Percentiles rank a stretch among this genome's conserved stretches.
These are phyloP conservation scores for Gracilaria gracilis DNA, from an alignment of 23 red algal genomes.

Conservation along the genomic window DNA sequence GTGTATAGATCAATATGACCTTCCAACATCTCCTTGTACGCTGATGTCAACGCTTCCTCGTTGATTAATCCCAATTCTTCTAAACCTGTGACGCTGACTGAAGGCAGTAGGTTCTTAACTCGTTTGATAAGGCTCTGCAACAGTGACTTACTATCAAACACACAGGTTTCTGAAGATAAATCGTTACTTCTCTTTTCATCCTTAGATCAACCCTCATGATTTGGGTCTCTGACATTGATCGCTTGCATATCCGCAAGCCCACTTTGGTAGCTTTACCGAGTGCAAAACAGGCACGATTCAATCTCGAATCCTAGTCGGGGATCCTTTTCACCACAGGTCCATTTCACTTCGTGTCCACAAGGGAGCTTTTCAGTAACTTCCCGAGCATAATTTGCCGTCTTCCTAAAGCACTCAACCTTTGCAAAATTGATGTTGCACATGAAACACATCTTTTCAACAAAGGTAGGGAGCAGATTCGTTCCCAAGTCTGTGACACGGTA, in stretches of 20 bases:
- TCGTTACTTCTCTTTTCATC: too few relatives aligned
- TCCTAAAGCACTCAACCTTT: conserved; percentile 34
- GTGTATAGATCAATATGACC: not conserved
- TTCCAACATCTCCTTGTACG: not conserved
- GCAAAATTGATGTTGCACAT: conserved; percentile 27
- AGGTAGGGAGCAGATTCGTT: conserved; percentile 1
- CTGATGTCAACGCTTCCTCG: not conserved
- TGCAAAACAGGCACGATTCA: conserved; percentile 38
- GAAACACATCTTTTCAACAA: conserved; percentile 54
- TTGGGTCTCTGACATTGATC: not conserved
- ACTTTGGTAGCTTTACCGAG: not conserved
- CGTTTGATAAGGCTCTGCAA: conserved; percentile 16
- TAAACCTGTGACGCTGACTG: not conserved
- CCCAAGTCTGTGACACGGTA: conserved; percentile 23
- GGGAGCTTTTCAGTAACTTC: not conserved
- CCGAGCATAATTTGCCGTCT: conserved; percentile 1
- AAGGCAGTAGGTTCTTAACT: not conserved
- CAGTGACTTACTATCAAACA: not conserved
- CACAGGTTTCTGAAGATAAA: not conserved
- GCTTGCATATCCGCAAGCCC: not conserved
- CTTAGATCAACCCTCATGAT: not conserved
- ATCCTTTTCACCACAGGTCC: conserved; percentile 61
- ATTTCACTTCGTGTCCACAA: conserved; percentile 44
- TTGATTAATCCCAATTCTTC: not conserved
- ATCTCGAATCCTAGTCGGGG: not conserved